Base-by-base conservation (phyloP, 2,329 filamentous ascomycete genomes). In the Sporothrix dimorphospora region DNA sequence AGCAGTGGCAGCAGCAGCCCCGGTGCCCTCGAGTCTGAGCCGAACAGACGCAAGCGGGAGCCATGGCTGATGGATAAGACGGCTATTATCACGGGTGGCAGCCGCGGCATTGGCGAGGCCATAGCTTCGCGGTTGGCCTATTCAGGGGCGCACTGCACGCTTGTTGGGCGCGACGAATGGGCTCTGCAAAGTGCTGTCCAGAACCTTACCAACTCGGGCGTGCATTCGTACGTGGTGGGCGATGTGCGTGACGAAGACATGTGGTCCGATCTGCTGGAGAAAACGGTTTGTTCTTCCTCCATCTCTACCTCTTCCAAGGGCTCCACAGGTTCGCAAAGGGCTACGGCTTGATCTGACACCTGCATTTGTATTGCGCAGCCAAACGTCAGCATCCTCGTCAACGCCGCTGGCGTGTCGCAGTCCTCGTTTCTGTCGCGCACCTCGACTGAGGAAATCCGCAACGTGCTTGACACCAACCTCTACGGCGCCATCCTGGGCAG, bases 391-490 rank as follows among this genome's bases (percentile, higher is more conserved):
- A 83, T 95, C 40, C 86, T 97, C 1, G 86, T 97, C 75, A 97
- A 97, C 78, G 92, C 92, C 34, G 94, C 94, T 0, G 94, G 94
- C 11, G 84, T 94, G 27, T 85, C 90, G 0, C 89, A 94, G 75
- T 86, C 85, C 14, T 87, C 85, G 0, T 83, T 93, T 0, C 85
- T 96, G n/a, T 82, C 88, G 59, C 83, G 85, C 11, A 89, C 87
- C 0, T 77, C 80, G 0, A 78, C 85, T 0, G 79, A 81, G 0
- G 82, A 86, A 2, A 83, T 94, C 27, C 82, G 88, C 1, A 76
- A 83, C 1, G 83, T 94, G 7, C 77, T 97, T 5, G 82, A 87
- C 68, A 92, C 89, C 51, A 97, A 97, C 79, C 85, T 97, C 1
- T 82, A 85, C 69, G 86, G 88, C 1, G 89, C 92, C 71, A 89